A percentile compares a stretch with the other conserved stretches of the same genome.
Evolutionary conservation across 441 rosid species (phyloP).

Genomic region (Dalechampia spathulata): DNA sequence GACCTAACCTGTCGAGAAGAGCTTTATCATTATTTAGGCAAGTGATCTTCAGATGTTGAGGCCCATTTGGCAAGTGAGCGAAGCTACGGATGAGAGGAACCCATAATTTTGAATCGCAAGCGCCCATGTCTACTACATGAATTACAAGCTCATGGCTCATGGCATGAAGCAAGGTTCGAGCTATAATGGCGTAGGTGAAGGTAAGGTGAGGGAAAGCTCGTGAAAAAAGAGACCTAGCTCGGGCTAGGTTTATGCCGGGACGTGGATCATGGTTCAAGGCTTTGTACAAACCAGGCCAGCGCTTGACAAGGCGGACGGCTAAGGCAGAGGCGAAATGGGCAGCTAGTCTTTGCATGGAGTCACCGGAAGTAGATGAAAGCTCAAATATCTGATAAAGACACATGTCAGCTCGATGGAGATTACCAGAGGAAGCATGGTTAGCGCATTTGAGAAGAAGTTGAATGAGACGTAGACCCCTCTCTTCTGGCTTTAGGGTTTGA

Average conservation of each 20-base stretch:
- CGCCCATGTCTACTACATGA: slow-evolving; percentile 46
- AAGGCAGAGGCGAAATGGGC: slow-evolving; percentile 37
- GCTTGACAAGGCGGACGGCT: slow-evolving; percentile 36
- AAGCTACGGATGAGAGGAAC: slow-evolving; percentile 28
- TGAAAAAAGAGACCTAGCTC: slow-evolving; percentile 13
- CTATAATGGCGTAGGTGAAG: slow-evolving; percentile 22
- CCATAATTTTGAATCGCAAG: slow-evolving; percentile 32
- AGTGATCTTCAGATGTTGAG: slow-evolving; percentile 37
- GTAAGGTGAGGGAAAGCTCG: slow-evolving; percentile 29
- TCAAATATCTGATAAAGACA: slow-evolving; percentile 33
- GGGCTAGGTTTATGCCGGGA: not conserved
- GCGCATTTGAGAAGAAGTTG: slow-evolving; percentile 40
- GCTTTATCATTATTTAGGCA: slow-evolving; percentile 17
- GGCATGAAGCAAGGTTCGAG: slow-evolving; percentile 17
- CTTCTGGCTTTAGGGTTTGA: slow-evolving; percentile 19
- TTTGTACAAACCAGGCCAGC: slow-evolving; percentile 41
- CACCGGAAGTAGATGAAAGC: slow-evolving; percentile 36
- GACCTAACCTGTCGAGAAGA: slow-evolving; percentile 26
- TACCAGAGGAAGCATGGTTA: slow-evolving; percentile 37
- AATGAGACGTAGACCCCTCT: slow-evolving; percentile 41
- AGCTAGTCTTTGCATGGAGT: slow-evolving; percentile 44
- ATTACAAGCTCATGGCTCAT: slow-evolving; percentile 24
- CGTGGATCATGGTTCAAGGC: slow-evolving; percentile 23
- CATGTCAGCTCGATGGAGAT: slow-evolving; percentile 35
- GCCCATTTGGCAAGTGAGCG: slow-evolving; percentile 17